phyloP scores from a whole-genome alignment of 2,329 filamentous ascomycete genomes.

The Thelonectria blattea region DNA sequence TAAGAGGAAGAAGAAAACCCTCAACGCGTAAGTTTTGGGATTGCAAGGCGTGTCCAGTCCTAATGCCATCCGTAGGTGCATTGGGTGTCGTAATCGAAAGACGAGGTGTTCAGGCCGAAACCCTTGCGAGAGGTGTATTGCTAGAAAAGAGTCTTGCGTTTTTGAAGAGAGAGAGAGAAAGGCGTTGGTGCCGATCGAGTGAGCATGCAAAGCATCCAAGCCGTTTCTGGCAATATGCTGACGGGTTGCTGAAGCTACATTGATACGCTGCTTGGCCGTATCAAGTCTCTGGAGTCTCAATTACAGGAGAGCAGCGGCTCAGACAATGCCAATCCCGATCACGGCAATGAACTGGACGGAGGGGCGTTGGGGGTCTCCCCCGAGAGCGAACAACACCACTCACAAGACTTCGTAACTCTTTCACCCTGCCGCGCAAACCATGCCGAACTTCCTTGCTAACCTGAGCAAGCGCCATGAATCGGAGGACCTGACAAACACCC shows the following conservation, averaged over 20 bases:
- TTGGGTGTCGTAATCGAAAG: conserved; percentile 30
- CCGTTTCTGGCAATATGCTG: neutral
- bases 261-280: conserved; percentile 24
- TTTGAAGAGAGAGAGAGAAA: conserved; percentile 33
- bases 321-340: neutral
- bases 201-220: neutral
- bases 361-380: neutral
- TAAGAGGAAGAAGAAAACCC: neutral
- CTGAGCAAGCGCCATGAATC: neutral
- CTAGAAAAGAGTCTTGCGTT: conserved; percentile 23
- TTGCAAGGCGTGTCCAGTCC: neutral
- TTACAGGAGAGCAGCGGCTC: conserved; percentile 1
- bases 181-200: conserved; percentile 22
- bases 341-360: neutral
- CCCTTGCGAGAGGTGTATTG: conserved; percentile 27
- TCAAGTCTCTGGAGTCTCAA: conserved; percentile 23
- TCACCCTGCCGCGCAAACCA: neutral
- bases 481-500: conserved; percentile 23
- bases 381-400: neutral
- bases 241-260: conserved; percentile 24
- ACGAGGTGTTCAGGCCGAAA: conserved; percentile 26
- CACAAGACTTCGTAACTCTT: neutral
- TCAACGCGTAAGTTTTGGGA: neutral
- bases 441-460: neutral
- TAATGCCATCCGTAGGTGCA: conserved; percentile 17